phyloP scores from a whole-genome alignment of 805 yeast species.

The Komagataella populi region DNA sequence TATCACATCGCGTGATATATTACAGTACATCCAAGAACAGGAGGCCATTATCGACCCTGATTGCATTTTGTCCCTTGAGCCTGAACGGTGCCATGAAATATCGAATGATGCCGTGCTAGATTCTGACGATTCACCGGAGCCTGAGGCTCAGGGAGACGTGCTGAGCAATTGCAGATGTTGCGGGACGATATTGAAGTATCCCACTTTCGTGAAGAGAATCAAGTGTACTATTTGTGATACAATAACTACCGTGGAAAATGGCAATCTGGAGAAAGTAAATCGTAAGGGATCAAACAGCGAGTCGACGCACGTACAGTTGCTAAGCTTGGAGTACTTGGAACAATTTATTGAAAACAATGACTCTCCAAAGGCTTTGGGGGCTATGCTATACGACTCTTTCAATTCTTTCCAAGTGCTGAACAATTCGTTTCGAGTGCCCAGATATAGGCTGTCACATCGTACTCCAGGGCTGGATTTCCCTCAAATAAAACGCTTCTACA shows the following conservation, averaged over 20 bases:
- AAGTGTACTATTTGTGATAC: slow-evolving; percentile 53
- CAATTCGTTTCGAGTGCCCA: slow-evolving; percentile 33
- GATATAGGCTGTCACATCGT: slow-evolving; percentile 14
- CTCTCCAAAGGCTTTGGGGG: slow-evolving; percentile 36
- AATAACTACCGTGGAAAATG: slow-evolving; percentile 7
- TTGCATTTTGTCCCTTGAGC: background rate
- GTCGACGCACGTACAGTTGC: slow-evolving; percentile 7
- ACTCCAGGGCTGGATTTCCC: slow-evolving; percentile 36
- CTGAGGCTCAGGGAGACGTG: slow-evolving; percentile 1
- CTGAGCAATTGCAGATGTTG: slow-evolving; percentile 30
- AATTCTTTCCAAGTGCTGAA: slow-evolving; percentile 33
- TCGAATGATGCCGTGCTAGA: background rate
- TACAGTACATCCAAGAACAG: background rate
- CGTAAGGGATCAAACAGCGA: background rate
- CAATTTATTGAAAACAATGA: slow-evolving; percentile 3
- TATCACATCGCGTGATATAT: background rate
- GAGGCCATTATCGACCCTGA: background rate
- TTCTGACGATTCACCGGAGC: background rate
- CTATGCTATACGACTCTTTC: slow-evolving; percentile 31
- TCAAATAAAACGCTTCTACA: slow-evolving; percentile 33
- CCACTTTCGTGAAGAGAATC: slow-evolving; percentile 22
- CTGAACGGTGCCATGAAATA: background rate
- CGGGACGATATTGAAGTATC: slow-evolving; percentile 27
- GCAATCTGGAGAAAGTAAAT: slow-evolving; percentile 4
- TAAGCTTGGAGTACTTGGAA: slow-evolving; percentile 13